Base-by-base conservation (phyloP, 2,329 filamentous ascomycete genomes). In the Zalaria sp. region DNA sequence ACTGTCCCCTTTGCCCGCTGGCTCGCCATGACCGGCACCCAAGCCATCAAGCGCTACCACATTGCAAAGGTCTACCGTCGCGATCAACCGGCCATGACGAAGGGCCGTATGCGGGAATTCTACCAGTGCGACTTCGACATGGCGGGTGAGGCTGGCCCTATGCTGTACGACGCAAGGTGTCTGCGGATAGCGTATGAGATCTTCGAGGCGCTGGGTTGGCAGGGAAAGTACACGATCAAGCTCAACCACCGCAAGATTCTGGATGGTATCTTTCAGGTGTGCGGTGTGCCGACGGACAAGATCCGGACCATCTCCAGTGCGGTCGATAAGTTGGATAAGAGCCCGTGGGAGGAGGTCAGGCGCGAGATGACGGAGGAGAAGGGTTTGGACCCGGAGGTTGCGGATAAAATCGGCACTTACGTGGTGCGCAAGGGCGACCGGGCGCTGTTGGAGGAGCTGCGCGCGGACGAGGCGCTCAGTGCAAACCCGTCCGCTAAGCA, bases 91-190 rank as follows among this genome's bases (percentile, higher is more conserved):
- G 83, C 86, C 46, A 85, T 95, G 66, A 84, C 81, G 47, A 91
- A 93, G 60, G 89, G 88, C 40, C 78, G 88, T 41, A 91, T 94
- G 82, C 77, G 89, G 56, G 89, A 95, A 64, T 94, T 94, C 64
- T 94, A 93, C 67, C 88, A 95, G 64, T 95, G 88, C 67, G 89
- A 96, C 65, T 93, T 95, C 57, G 88, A 95, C 59, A 89, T 95
- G 64, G 88, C 88, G 8, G 87, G 88, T 46, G 69, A 67, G 35
- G 93, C 86, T 66, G 89, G 94, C 58, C 65, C 84, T 41, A 94
- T 95, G 87, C 73, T 94, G 26, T 85, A 88, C 43, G 89, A 95
- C 57, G 83, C 87, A 32, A 88, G 95, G 65, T 81, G 94, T 45
- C 66, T 96, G 52, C 75, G 82, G 44, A 87, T 95, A 50, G 76